Percentiles rank a stretch among this genome's conserved stretches.
Evolutionary conservation across 495 filamentous ascomycete genomes (phyloP).

Genomic region (Bryoglossum gracile): DNA sequence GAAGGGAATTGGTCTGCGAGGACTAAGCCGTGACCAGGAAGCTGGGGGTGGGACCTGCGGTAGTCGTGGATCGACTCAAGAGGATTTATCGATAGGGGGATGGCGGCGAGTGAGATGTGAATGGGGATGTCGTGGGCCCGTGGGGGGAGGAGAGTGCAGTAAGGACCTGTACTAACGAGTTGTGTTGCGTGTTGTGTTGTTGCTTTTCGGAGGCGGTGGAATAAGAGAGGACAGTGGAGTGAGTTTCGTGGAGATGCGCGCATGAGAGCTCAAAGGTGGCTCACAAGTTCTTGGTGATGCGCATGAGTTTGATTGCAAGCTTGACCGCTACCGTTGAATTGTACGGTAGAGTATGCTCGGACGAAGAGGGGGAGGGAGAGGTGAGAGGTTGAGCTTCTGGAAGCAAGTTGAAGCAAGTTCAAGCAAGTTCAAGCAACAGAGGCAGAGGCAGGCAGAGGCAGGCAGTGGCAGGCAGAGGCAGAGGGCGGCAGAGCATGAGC

Average conservation of each 20-base stretch:
- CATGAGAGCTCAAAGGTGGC: slow-evolving; percentile 6
- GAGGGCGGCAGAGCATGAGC: neutral
- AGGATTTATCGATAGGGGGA: too few relatives aligned
- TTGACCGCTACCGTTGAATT: slow-evolving; percentile 12
- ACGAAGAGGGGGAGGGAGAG: neutral
- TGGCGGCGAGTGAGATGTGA: too few relatives aligned
- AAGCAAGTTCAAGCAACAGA: too few relatives aligned
- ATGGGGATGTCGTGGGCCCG: too few relatives aligned
- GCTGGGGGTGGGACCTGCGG: slow-evolving; percentile 18
- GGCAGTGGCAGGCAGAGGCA: too few relatives aligned
- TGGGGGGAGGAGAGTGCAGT: too few relatives aligned
- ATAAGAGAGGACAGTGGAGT: neutral
- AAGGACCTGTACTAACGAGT: too few relatives aligned
- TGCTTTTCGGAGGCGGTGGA: neutral
- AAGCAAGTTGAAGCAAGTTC: too few relatives aligned
- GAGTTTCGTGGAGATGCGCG: slow-evolving; percentile 1
- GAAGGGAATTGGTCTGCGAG: slow-evolving; percentile 10
- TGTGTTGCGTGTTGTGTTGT: too few relatives aligned
- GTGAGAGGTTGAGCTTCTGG: too few relatives aligned
- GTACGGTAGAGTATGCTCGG: too few relatives aligned
- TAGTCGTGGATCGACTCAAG: slow-evolving; percentile 21
- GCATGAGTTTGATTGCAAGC: slow-evolving; percentile 8
- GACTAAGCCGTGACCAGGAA: slow-evolving; percentile 18
- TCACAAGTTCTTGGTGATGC: slow-evolving; percentile 5
- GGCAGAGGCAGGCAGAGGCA: too few relatives aligned